Base-by-base conservation (phyloP, 192 early-diverging fungal genomes). In the Lobosporangium transversale region DNA sequence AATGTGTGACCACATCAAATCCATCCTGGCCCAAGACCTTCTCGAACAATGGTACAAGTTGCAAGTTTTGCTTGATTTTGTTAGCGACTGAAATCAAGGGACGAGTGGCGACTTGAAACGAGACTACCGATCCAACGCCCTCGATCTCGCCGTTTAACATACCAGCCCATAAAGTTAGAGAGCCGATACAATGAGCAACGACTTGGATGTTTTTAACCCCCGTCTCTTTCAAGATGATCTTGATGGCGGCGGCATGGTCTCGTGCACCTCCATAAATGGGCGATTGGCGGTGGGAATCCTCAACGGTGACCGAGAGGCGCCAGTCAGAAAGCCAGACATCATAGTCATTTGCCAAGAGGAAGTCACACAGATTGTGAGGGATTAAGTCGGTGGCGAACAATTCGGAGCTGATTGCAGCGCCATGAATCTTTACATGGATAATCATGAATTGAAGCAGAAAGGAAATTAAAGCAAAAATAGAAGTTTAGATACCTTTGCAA, bases 271-370 rank as follows among this genome's bases (percentile, higher is more conserved):
- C 61, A 26, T 81, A 79, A 18, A 80, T 18, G 12, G 62, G 53
- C 6, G 62, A 66, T 27, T 83, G 82, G 8, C 73, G 47, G 14
- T 52, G 56, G 26, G 58, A 68, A 18, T 68, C 70, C 26, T 50
- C 18, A 35, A 70, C 59, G 12, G 49, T 21, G 54, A 70, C 62
- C 1, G 82, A 78, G 20, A 61, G 40, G 35, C 82, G 67, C 68
- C 69, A 73, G 55, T 83, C 82, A 4, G 66, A 62, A n/a, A 83
- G 54, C 58, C 66, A 83, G 29, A 83, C 82, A 62, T 83, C 82
- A 35, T 83, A 83, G 21, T 68, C 66, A 20, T 83, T 32, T 15
- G 69, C 70, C 6, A 83, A 21, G 26, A 83, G 62, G 53, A 63
- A 80, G 60, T 83, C 82, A 31, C 73, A 70, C 44, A 83, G 48